Evolutionary conservation across 257 asterid genomes (phyloP), one percentile per base, ranked within the genome.

Genomic region (Oldenlandia corymbosa): DNA sequence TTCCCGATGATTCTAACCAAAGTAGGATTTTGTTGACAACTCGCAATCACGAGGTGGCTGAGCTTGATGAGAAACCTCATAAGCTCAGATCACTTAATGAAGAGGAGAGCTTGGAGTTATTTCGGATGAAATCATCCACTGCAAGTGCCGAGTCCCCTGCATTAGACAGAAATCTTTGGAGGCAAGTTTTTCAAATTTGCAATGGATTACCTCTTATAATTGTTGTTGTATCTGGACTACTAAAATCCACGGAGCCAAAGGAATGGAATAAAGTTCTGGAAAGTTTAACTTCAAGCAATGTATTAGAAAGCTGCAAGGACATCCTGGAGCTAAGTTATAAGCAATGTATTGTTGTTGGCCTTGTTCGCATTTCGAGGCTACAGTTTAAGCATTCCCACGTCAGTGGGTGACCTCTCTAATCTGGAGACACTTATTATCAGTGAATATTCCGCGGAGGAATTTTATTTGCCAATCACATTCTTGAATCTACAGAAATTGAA

Each of bases 1-100:
- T 46, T 4, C 51, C 51, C n/a, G 10, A 46, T 46, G 51, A 46
- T 46, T 17, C 51, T 5, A 16, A 16, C n/a, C 23, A 23, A 10
- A 46, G 24, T 46, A 46, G 51, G n/a, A 46, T 46, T 46, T 5
- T 66, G 0, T 10, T 65, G 17, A 65, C 70, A 18, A 65, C 53
- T 13, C 54, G 39, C 8, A 6, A 14, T 27, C 12, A 0, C 7
- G 5, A 10, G 2, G 31, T 65, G 7, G 54, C 20, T 17, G 21
- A 3, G 16, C 26, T 3, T 1, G 45, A 8, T 10, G 27, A 12
- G 11, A 4, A 3, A 13, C 31, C 47, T 48, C 45, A 31, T 32
- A 0, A 0, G 26, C 49, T 65, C 23, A 26, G 10, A 16, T 26
- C 2, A 23, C 62, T 65, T 1, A 31, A 41, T 55, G 26, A 24